Percentiles rank a stretch among this genome's conserved stretches.
phyloP scores from a whole-genome alignment of 2,329 filamentous ascomycete species.

The Colletotrichum brevisporum region DNA sequence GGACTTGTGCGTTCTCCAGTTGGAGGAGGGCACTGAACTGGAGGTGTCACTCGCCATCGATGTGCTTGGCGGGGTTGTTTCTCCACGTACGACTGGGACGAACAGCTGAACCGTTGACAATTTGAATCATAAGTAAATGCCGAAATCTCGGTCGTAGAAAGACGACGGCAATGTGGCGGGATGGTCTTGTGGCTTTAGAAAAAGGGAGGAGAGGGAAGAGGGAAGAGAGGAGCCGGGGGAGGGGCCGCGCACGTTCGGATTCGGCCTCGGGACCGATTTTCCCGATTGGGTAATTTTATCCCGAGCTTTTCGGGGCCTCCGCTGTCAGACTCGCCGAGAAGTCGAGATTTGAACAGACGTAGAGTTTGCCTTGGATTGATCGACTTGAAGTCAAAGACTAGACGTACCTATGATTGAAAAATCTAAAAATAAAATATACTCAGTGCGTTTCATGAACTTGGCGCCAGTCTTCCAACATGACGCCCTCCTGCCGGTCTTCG shows the following conservation, averaged over 20 bases:
- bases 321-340: conserved; percentile 3
- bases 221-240: too few relatives aligned
- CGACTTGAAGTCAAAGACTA: not conserved
- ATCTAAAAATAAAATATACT: too few relatives aligned
- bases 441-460: too few relatives aligned
- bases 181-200: conserved; percentile 9
- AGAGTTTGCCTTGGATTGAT: not conserved
- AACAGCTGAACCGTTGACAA: not conserved
- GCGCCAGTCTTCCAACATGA: too few relatives aligned
- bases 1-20: conserved; percentile 45
- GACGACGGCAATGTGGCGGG: not conserved
- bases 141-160: not conserved
- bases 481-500: too few relatives aligned
- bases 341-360: not conserved
- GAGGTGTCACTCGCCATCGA: conserved; percentile 7
- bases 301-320: conserved; percentile 14
- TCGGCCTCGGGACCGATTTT: conserved; percentile 21
- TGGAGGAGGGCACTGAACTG: not conserved
- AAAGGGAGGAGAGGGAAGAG: too few relatives aligned
- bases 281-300: conserved; percentile 10
- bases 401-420: not conserved
- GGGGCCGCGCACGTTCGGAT: conserved; percentile 7
- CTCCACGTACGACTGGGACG: conserved; percentile 1
- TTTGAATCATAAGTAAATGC: not conserved
- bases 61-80: too few relatives aligned